Conservation (phyloP, 2,329 filamentous ascomycete genomes). For the Xylaria sp. region DNA sequence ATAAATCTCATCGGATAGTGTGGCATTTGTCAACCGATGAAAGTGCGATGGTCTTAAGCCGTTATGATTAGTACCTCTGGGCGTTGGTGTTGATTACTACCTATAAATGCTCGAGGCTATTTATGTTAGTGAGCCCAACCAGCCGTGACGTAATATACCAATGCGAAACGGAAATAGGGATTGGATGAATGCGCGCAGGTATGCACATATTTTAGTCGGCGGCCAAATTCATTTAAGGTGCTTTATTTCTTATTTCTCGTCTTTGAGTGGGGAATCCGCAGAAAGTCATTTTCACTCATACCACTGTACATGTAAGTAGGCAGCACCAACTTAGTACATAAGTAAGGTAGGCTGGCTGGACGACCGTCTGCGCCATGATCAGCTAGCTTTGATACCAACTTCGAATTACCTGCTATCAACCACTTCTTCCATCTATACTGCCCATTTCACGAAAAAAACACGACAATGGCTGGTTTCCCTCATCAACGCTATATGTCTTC, state of each 20-base stretch:
- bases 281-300: neutral
- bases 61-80: conserved; percentile 14
- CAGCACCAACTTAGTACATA: neutral
- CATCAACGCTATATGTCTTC: neutral
- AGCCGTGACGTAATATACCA: neutral
- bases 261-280: neutral
- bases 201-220: neutral
- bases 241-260: neutral
- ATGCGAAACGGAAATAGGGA: neutral
- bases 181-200: neutral
- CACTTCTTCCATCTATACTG: conserved; percentile 7
- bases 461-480: neutral
- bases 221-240: neutral
- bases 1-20: conserved; percentile 6
- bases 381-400: conserved; percentile 10
- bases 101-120: neutral
- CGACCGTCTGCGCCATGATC: conserved; percentile 3
- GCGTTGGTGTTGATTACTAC: conserved; percentile 14
- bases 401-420: conserved; percentile 5
- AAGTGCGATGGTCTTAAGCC: neutral
- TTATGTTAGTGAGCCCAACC: neutral
- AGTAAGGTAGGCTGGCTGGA: neutral
- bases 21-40: neutral
- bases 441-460: conserved; percentile 1
- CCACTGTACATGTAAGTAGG: neutral